Conservation (phyloP, 192 early-diverging fungal species). For the Entophlyctis luteolus region DNA sequence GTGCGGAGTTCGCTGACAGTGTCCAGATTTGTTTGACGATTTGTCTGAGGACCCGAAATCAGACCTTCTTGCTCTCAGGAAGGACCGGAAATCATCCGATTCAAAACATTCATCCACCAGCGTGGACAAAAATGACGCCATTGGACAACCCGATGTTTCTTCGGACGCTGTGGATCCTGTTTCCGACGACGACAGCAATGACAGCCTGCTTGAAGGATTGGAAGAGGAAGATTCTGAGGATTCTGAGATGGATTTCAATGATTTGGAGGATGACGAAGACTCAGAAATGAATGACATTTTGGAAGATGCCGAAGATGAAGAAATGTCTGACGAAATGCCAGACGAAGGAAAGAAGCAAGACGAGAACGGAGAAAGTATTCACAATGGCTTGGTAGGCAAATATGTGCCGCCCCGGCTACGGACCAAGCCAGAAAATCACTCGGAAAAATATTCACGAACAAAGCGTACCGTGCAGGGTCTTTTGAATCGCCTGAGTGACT, state of each 20-base stretch:
- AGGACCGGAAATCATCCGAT: neutral
- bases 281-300: neutral
- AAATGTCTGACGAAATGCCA: neutral
- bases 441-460: constrained; percentile 70
- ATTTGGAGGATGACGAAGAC: constrained; percentile 7
- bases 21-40: constrained; percentile 1
- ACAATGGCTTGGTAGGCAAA: constrained; percentile 38
- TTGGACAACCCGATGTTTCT: neutral
- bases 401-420: constrained; percentile 92
- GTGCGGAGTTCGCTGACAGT: neutral
- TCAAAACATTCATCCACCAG: neutral
- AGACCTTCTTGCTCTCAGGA: neutral
- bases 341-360: constrained; percentile 22
- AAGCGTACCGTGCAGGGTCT: constrained; percentile 81
- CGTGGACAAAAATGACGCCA: neutral
- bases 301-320: constrained; percentile 3
- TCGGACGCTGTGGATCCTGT: neutral
- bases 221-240: constrained; percentile 12
- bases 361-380: neutral
- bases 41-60: neutral
- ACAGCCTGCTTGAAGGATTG: neutral
- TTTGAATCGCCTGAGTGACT: constrained; percentile 85
- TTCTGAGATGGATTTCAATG: constrained; percentile 3
- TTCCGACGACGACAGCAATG: neutral
- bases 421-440: constrained; percentile 41